These are phyloP conservation scores for Fusarium concolor DNA, from an alignment of 2,329 filamentous ascomycete species.

Conservation along the genomic window DNA sequence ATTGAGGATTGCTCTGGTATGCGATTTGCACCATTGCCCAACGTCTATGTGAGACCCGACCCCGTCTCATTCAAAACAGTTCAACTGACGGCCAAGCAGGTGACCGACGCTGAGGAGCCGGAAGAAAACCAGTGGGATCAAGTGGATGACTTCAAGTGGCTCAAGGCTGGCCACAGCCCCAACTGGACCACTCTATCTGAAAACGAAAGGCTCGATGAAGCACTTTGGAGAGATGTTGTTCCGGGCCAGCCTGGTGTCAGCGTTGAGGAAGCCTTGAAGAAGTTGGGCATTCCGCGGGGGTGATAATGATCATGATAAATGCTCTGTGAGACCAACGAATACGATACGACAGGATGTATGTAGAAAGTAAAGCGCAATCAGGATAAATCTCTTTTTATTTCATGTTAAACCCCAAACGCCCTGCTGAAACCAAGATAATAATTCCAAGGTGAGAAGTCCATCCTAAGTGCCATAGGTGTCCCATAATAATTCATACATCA, in stretches of 20 bases:
- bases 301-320: not conserved
- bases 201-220: slow-evolving; percentile 67
- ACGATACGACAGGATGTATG: slow-evolving; percentile 7
- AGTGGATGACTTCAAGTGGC: slow-evolving; percentile 98
- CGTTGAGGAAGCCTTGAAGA: slow-evolving; percentile 73
- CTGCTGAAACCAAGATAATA: slow-evolving; percentile 7
- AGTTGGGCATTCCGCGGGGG: slow-evolving; percentile 56
- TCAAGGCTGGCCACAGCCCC: slow-evolving; percentile 85
- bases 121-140: slow-evolving; percentile 82
- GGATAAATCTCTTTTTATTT: slow-evolving; percentile 17
- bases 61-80: not conserved
- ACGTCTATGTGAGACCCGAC: slow-evolving; percentile 70
- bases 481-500: slow-evolving; percentile 39
- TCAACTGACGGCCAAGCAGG: slow-evolving; percentile 31
- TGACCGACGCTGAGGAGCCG: slow-evolving; percentile 46
- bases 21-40: slow-evolving; percentile 81
- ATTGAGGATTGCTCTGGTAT: slow-evolving; percentile 88
- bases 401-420: slow-evolving; percentile 28
- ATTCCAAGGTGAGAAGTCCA: not conserved
- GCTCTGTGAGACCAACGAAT: not conserved
- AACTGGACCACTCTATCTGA: slow-evolving; percentile 83
- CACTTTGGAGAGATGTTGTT: slow-evolving; percentile 77
- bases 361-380: slow-evolving; percentile 25
- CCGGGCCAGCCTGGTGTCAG: slow-evolving; percentile 71
- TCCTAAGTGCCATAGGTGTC: not conserved